Evolutionary conservation across 2,329 filamentous ascomycete species (phyloP), one percentile per base, ranked within the genome.

Genomic region (Exutisphaerella laricina): DNA sequence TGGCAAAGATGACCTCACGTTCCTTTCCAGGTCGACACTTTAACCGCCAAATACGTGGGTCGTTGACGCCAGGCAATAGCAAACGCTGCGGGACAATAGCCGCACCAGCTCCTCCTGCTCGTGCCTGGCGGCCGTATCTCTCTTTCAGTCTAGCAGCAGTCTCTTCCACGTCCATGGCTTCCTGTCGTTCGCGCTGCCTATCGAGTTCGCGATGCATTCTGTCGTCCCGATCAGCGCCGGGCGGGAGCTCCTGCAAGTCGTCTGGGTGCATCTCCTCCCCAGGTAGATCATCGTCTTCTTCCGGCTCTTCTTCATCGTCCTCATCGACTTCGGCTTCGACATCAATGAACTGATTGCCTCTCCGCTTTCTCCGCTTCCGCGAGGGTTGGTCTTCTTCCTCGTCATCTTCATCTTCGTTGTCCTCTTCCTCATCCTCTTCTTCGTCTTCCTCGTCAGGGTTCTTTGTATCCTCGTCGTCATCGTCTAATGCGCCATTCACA

Each of bases 271-370:
- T 85, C 63, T 94, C 86, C 44, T 88, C 88, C 44, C 75, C 88
- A 56, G 88, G 82, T 46, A 86, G 80, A 41, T 94, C 88, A 56
- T 94, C 88, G 56, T 96, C 90, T 39, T 94, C 88, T 52, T 94
- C 88, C 49, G 86, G 85, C 54, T 78, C 83, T 54, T 88, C 85
- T 57, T 95, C 88, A 57, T 94, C 88, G 51, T 94, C 82, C 46
- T 85, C 92, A 61, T 97, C 92, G 56, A 98, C 92, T 69, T 96
- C 92, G 64, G 92, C 92, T 74, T 98, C 92, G 60, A 90, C 87
- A 80, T 98, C 92, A 69, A 98, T 82, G 79, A 96, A 96, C 59
- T 84, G 82, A 57, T 87, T 86, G 51, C 87, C 80, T 52, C 78
- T 77, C 63, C 79, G 80, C 64, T 82, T 83, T 60, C 75, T 69